Evolutionary conservation across 441 rosid species (phyloP).

Genomic region (Gossypium gossypioides): DNA sequence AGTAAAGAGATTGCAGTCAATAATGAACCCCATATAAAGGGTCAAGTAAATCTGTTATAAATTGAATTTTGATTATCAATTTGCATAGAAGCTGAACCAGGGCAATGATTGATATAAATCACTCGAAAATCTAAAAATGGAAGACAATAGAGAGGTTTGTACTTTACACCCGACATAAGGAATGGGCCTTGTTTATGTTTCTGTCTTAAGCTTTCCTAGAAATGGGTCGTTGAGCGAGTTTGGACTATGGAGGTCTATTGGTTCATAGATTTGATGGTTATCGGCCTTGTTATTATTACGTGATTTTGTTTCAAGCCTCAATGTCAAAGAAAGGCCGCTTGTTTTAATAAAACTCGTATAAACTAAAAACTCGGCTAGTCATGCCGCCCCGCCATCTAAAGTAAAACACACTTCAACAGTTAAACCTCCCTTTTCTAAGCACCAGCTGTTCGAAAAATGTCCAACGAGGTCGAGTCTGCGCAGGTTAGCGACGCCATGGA

Average conservation of each 20-base stretch:
- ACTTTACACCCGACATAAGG: conserved; percentile 3
- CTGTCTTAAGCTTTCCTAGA: background rate
- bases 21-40: too few species aligned
- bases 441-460: conserved; percentile 26
- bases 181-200: background rate
- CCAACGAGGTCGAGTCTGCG: conserved; percentile 18
- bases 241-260: background rate
- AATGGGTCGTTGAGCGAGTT: background rate
- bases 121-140: background rate
- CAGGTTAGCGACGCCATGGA: background rate
- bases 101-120: background rate
- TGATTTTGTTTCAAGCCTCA: background rate
- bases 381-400: background rate
- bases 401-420: background rate
- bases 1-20: too few species aligned
- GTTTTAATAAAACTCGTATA: background rate
- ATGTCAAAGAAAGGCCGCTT: background rate
- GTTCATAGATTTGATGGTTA: background rate
- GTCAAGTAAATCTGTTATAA: too few species aligned
- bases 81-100: background rate
- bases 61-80: background rate
- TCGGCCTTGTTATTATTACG: background rate
- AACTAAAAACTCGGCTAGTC: background rate
- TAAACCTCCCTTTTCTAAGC: background rate
- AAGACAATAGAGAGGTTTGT: background rate